These are phyloP conservation scores for Filosporella fistucella DNA, from an alignment of 495 filamentous ascomycete genomes.

Conservation along the genomic window DNA sequence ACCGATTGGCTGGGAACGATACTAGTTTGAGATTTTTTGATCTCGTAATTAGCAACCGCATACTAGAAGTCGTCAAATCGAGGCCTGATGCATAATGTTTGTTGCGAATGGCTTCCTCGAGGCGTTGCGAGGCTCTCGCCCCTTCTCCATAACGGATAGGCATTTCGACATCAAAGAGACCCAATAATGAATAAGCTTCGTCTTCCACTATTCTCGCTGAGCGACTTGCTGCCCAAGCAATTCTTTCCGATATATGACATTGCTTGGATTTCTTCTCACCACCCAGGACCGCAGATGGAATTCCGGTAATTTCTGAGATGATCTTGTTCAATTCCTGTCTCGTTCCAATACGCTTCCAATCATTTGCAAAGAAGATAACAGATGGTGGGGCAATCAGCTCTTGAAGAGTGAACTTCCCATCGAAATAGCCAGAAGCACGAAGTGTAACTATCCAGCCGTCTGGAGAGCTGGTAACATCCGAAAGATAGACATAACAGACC, in stretches of 20 bases:
- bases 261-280: not conserved
- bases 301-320: not conserved
- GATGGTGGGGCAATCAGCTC: constrained; percentile 14
- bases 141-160: not conserved
- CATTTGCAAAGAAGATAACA: constrained; percentile 12
- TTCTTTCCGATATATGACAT: not conserved
- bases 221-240: not conserved
- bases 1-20: constrained; percentile 13
- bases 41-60: constrained; percentile 17
- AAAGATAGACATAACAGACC: constrained; percentile 32
- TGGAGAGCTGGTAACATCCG: not conserved
- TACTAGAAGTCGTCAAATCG: too few relatives aligned
- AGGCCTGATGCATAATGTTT: too few relatives aligned
- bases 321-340: not conserved
- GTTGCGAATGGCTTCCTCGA: constrained; percentile 1
- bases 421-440: constrained; percentile 3
- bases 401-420: constrained; percentile 14
- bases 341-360: constrained; percentile 1
- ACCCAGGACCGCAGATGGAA: not conserved
- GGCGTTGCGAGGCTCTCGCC: not conserved
- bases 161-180: not conserved
- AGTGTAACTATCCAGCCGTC: not conserved
- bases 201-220: not conserved
- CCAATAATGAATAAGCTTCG: not conserved
- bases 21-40: constrained; percentile 5